A percentile compares a stretch with the other conserved stretches of the same genome.
Evolutionary conservation across 1,139 yeast genomes (phyloP).

Genomic region (Sugiyamaella neomexicana): DNA sequence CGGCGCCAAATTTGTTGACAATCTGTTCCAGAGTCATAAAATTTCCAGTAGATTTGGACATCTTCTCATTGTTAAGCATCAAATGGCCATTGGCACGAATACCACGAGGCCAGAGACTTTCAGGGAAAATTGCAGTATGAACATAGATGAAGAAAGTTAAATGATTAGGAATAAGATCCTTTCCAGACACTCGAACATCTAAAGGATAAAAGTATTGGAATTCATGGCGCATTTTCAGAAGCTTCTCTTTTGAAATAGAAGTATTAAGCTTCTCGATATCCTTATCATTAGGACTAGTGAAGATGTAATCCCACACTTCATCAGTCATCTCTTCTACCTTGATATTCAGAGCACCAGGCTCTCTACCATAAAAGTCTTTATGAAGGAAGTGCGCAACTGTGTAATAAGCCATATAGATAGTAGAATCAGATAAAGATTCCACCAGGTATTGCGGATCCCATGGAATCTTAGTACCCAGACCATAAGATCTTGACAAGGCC

Average conservation of each 20-base stretch:
- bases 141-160: constrained; percentile 91
- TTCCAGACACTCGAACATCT: constrained; percentile 89
- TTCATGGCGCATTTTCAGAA: constrained; percentile 81
- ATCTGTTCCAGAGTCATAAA: constrained; percentile 87
- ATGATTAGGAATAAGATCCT: constrained; percentile 96
- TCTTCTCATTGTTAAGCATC: constrained; percentile 91
- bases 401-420: constrained; percentile 93
- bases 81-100: constrained; percentile 95
- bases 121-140: constrained; percentile 91
- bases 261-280: constrained; percentile 35
- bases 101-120: constrained; percentile 89
- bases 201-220: constrained; percentile 95
- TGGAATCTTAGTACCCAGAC: constrained; percentile 92
- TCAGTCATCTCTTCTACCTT: constrained; percentile 85
- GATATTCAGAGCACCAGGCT: constrained; percentile 69
- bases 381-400: constrained; percentile 88
- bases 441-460: constrained; percentile 96
- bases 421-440: constrained; percentile 94
- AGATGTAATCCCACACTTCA: constrained; percentile 89
- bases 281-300: constrained; percentile 59
- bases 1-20: constrained; percentile 91
- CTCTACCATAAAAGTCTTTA: constrained; percentile 79
- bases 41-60: constrained; percentile 98
- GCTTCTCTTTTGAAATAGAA: constrained; percentile 60
- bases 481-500: constrained; percentile 98